Percentiles rank a stretch among this genome's conserved stretches.
phyloP scores from a whole-genome alignment of 1,139 yeast genomes.

The Zygoascus meyerae region DNA sequence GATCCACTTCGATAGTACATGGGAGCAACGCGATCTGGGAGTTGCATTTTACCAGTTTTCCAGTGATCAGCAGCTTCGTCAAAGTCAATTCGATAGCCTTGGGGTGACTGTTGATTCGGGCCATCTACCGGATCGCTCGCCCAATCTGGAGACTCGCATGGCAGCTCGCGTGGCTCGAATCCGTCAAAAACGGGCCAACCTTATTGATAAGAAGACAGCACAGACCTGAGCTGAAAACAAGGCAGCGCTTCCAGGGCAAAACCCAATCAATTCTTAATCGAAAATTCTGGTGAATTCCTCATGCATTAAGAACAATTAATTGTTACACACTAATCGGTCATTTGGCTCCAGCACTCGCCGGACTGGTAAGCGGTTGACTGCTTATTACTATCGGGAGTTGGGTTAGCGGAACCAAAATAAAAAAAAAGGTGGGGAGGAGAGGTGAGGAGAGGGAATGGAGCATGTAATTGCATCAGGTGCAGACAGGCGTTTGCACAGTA shows the following conservation, averaged over 20 bases:
- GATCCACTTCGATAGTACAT: conserved; percentile 27
- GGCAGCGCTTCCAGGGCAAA: too few relatives aligned
- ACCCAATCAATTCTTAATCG: too few relatives aligned
- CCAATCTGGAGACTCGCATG: neutral
- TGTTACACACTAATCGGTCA: too few relatives aligned
- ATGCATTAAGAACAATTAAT: too few relatives aligned
- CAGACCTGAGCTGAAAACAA: too few relatives aligned
- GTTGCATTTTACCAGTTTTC: conserved; percentile 32
- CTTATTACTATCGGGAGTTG: neutral
- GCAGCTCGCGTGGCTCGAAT: neutral
- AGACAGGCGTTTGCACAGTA: too few relatives aligned
- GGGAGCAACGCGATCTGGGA: conserved; percentile 30
- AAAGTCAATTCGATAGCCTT: conserved; percentile 26
- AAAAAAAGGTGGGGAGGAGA: too few relatives aligned
- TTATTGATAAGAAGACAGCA: neutral
- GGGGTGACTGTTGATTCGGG: conserved; percentile 4
- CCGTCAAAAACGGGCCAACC: neutral
- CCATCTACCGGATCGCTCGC: neutral
- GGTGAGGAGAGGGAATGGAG: too few relatives aligned
- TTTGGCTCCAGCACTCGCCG: too few relatives aligned
- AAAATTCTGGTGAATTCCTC: too few relatives aligned
- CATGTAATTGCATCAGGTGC: too few relatives aligned
- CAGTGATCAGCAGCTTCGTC: conserved; percentile 21
- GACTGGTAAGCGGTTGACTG: neutral
- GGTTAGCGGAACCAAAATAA: too few relatives aligned